phyloP scores from a whole-genome alignment of 179 eudicot genomes.

The Vitellaria paradoxa region DNA sequence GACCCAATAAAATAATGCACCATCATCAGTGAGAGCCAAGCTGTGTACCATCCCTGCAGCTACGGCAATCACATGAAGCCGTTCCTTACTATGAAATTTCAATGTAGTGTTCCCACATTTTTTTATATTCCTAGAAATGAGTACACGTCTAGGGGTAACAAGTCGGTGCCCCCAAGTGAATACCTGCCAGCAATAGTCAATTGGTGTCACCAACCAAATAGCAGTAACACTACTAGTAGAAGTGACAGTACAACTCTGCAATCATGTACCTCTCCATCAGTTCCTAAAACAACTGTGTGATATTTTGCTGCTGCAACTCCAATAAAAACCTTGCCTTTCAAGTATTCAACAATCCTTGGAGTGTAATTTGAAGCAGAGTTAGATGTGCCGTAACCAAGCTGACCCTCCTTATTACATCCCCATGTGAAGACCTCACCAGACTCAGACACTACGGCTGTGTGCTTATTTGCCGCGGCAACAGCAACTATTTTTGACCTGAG shows the following conservation, averaged over 20 bases:
- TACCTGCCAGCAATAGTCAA: conserved; percentile 44
- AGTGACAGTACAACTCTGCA: not conserved
- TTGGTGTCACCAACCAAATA: not conserved
- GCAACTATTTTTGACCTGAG: conserved; percentile 76
- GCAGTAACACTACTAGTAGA: not conserved
- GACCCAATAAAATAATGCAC: conserved; percentile 86
- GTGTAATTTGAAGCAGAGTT: conserved; percentile 91
- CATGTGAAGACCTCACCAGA: conserved; percentile 92
- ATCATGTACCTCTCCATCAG: conserved; percentile 88
- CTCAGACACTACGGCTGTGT: conserved; percentile 90
- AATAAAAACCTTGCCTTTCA: conserved; percentile 78
- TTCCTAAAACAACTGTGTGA: conserved; percentile 87
- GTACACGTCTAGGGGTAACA: conserved; percentile 89
- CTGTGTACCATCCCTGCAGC: conserved; percentile 94
- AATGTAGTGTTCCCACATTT: conserved; percentile 59
- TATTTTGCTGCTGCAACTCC: conserved; percentile 79
- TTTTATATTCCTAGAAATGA: conserved; percentile 66
- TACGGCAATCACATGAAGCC: conserved; percentile 73
- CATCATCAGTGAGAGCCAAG: conserved; percentile 86
- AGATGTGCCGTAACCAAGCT: conserved; percentile 98
- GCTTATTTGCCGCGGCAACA: conserved; percentile 97
- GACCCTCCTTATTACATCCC: conserved; percentile 99
- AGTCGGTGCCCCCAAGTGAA: conserved; percentile 99
- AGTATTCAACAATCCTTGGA: conserved; percentile 83
- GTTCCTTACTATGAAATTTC: conserved; percentile 76